Evolutionary conservation across 495 filamentous ascomycete species (phyloP), one percentile per base, ranked within the genome.

Genomic region (Melanomma pulvis-pyrius): DNA sequence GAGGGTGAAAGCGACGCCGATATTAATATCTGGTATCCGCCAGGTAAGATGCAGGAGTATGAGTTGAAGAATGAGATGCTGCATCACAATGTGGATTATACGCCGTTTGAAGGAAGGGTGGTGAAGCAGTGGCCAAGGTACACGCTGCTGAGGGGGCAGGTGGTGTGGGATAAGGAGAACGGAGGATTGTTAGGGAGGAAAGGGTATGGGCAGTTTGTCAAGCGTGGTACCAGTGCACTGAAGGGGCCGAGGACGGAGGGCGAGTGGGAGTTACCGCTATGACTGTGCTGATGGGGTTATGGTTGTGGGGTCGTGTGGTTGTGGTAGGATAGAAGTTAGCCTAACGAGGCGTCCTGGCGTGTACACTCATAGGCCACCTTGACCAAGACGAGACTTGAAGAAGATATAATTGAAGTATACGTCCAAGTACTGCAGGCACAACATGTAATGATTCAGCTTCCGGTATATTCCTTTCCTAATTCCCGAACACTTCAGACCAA

Each of bases 71-170:
- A 88, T 50, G 72, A 73, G 11, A 81, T 82, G 73, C 71, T 88
- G 61, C 84, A 87, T 68, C 85, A 87, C 61, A 78, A 82, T 66
- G 80, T 82, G 2, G 85, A 88, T 65, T 86, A 87, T 65, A 87
- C 84, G 26, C 84, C 84, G 0, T 89, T 81, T 65, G 86, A 88
- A 74, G 84, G 84, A 1, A 78, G 79, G 64, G 71, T 67, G 30
- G 69, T 87, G 36, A 74, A 75, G 30, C 84, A 87, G 47, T 89
- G 85, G 86, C 85, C 84, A 19, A 76, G 84, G 44, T 87, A 84
- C 69, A 87, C 84, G 6, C 75, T 88, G 15, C 65, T 89, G 17
- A 76, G 85, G 24, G 85, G 85, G 1, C 74, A 83, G 61, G 79
- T 87, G 1, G 79, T 87, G 3, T 89, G 83, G 82, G 80, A 82